These are phyloP conservation scores for Rugonectria rugulosa DNA, from an alignment of 2,329 filamentous ascomycete species.

Conservation along the genomic window DNA sequence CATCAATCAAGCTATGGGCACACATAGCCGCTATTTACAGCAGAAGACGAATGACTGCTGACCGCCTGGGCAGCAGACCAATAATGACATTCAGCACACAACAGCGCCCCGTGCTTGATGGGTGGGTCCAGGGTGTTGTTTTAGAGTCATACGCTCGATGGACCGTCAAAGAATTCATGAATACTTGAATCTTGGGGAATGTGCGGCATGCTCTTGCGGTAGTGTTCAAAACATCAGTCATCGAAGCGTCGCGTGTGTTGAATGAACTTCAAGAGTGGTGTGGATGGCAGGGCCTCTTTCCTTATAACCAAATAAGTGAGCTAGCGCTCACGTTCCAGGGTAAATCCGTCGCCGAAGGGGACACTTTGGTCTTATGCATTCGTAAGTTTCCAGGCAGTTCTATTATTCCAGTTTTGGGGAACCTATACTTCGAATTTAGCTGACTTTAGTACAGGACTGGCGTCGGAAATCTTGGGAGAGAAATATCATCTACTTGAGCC, in stretches of 20 bases:
- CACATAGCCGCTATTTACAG: background rate
- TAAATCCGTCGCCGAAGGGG: constrained; percentile 8
- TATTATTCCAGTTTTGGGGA: too few relatives aligned
- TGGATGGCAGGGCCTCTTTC: constrained; percentile 14
- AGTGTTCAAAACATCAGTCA: constrained; percentile 10
- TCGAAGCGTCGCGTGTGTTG: background rate
- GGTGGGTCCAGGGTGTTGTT: constrained; percentile 5
- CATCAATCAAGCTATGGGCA: background rate
- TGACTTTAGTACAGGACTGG: background rate
- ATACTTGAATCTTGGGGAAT: too few relatives aligned
- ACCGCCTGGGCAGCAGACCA: too few relatives aligned
- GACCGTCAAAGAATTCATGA: too few relatives aligned
- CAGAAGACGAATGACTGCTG: too few relatives aligned
- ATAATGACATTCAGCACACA: constrained; percentile 15
- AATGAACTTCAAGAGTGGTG: background rate
- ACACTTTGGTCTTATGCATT: constrained; percentile 15
- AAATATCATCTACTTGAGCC: too few relatives aligned
- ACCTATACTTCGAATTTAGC: background rate
- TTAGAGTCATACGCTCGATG: background rate
- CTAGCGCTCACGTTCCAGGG: constrained; percentile 10
- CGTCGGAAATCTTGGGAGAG: background rate
- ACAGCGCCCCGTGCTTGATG: constrained; percentile 8
- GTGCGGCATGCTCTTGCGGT: background rate
- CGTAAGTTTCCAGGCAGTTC: background rate
- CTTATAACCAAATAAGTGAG: constrained; percentile 13